Evolutionary conservation across 1,139 yeast genomes (phyloP).

Genomic region (Candida pseudocylindracea): DNA sequence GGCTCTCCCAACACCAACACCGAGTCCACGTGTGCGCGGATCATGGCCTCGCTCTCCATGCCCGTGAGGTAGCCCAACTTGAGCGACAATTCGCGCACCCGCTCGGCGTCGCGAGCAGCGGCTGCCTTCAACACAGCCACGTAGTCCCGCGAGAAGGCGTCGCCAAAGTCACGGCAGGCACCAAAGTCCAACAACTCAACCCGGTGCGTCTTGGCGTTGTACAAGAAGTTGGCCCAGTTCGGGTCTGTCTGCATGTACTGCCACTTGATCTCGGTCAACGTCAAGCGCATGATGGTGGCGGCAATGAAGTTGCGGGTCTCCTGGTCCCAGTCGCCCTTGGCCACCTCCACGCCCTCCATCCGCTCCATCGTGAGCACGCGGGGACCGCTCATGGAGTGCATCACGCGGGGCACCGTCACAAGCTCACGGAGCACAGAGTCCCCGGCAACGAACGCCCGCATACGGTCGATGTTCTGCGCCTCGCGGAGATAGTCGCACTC

Average conservation of each 20-base stretch:
- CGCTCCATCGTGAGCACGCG: conserved; percentile 81
- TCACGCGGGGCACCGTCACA: conserved; percentile 52
- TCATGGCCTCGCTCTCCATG: conserved; percentile 68
- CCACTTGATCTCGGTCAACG: conserved; percentile 65
- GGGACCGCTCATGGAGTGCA: conserved; percentile 55
- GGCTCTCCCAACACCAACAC: conserved; percentile 88
- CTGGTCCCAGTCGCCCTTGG: conserved; percentile 58
- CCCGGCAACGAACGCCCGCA: conserved; percentile 33
- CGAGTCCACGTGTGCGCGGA: conserved; percentile 80
- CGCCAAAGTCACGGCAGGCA: conserved; percentile 66
- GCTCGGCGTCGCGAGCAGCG: conserved; percentile 39
- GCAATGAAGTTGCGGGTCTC: conserved; percentile 64
- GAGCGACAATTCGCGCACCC: conserved; percentile 41
- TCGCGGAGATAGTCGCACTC: conserved; percentile 92
- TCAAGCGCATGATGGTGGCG: conserved; percentile 65
- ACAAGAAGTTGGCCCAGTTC: conserved; percentile 94
- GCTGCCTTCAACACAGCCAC: conserved; percentile 25
- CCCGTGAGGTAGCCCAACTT: conserved; percentile 85
- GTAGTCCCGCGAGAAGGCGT: conserved; percentile 47
- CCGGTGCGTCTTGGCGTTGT: conserved; percentile 38
- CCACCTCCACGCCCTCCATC: conserved; percentile 68
- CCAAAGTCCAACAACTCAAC: conserved; percentile 88
- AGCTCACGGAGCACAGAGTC: conserved; percentile 31
- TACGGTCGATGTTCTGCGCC: conserved; percentile 56
- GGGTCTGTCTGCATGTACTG: conserved; percentile 98